Evolutionary conservation across 23 red algal species (phyloP), one percentile per base, ranked within the genome.

Genomic region (Gracilaria gracilis): DNA sequence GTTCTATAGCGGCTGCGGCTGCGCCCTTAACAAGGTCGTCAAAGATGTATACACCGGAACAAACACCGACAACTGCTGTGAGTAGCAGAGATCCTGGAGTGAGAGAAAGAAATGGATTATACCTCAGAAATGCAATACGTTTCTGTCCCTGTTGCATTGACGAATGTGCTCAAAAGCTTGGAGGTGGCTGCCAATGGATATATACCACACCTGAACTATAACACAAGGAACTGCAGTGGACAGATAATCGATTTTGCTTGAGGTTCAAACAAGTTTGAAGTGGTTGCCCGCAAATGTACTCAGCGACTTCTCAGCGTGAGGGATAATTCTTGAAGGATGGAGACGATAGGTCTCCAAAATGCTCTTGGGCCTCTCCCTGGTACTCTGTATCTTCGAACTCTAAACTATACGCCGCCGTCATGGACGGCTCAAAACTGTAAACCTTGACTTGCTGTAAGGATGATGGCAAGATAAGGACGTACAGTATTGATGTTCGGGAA

Each of bases 41-140:
- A 35, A 92, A 92, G 9, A 92, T 92, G 35, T 92, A 92, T 23
- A 83, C 34, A 32, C 89, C 89, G 32, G 89, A 83, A 34, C 61
- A 55, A 49, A 84, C 79, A 19, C 89, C 89, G 29, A 84, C 13
- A 42, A 79, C 35, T 11, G 69, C 47, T 53, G 67, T 57, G 54
- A 92, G 69, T 28, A 90, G 24, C 39, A 90, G 35, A 34, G 87
- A 90, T 49, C 72, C 72, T 6, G 84, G 84, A 20, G 84, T 50
- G 21, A 87, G 39, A 37, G 84, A 87, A 58, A 19, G 27, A 23
- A 87, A 87, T 8, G 84, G 84, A 59, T 70, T 74, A 34, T 38
- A 87, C 19, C 84, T 67, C 5, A 87, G 20, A 38, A 87, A 87
- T 19, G 65, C 67, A 57, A 74, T 58, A 42, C 84, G 84, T 47